Base-by-base conservation (phyloP, 768 basidiomycete genomes). In the Tremella yokohamensis region DNA sequence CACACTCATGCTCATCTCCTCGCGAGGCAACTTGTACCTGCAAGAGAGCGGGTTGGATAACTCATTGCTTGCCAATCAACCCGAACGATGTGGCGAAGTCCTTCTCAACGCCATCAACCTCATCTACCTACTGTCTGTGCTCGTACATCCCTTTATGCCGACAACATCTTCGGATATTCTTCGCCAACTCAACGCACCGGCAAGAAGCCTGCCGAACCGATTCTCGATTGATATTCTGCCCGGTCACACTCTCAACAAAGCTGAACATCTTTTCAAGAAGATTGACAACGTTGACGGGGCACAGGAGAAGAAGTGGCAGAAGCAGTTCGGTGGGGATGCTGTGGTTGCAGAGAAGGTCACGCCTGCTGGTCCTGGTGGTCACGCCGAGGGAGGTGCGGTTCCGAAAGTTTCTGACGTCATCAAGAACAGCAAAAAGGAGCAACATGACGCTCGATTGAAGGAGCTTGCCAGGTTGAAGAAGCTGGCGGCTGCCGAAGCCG, bases 61-160 rank as follows among this genome's bases (percentile, higher is more conserved):
- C 77, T 83, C 90, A 6, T 81, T 98, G 60, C 85, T 94, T 80
- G 79, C 83, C 8, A 83, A 85, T 62, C 82, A 91, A 62, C 90
- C 91, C 1, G 81, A 82, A 56, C 88, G 91, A 58, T 94, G 91
- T 68, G 92, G 88, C 2, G 86, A 89, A 68, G 93, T 98, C 65
- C 80, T 98, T 58, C 85, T 88, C 49, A 86, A 91, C 53, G 88
- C 92, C 24, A 77, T 91, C 76, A 97, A 97, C 79, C 80, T 99
- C 65, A 94, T 98, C 75, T 98, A 96, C 75, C 79, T 86, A 38
- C 81, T 99, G 56, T 87, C 90, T 12, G 86, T 85, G 25, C 80
- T 96, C 65, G 78, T 90, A 63, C 87, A 92, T 73, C 94, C 96
- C 0, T 99, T 90, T 85, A 97, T 99, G 92, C 96, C 96, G 40